Conservation (phyloP, 768 basidiomycete species). For the Galerina marginata region DNA sequence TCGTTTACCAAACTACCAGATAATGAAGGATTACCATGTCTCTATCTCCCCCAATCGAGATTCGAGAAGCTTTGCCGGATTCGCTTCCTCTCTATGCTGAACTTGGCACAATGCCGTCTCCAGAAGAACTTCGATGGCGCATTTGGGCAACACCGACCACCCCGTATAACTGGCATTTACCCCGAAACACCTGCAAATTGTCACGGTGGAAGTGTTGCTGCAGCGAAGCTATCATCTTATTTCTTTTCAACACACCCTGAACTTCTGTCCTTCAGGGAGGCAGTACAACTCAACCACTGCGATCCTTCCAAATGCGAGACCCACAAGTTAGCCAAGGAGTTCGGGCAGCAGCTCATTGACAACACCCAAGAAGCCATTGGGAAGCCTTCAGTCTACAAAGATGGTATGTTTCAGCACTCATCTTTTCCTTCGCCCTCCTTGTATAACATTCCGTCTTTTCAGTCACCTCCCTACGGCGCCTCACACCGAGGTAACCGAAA, state of each 20-base stretch:
- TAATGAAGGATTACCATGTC: too few relatives aligned
- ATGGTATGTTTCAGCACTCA: conserved; percentile 67
- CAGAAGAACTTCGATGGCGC: not conserved
- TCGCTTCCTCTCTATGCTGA: not conserved
- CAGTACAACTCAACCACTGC: conserved; percentile 88
- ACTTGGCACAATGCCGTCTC: not conserved
- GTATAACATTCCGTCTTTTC: conserved; percentile 9
- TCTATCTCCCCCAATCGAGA: not conserved
- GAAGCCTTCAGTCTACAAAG: conserved; percentile 91
- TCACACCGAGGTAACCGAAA: conserved; percentile 87
- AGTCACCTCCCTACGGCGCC: conserved; percentile 99
- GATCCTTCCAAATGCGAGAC: conserved; percentile 86
- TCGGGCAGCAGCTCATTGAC: conserved; percentile 93
- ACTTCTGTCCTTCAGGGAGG: too few relatives aligned
- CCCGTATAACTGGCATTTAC: too few relatives aligned
- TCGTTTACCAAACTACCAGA: too few relatives aligned
- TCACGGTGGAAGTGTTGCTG: too few relatives aligned
- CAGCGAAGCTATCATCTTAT: too few relatives aligned
- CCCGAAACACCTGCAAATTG: too few relatives aligned
- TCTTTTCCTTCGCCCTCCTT: conserved; percentile 11
- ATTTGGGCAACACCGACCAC: not conserved
- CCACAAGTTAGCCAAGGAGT: conserved; percentile 95
- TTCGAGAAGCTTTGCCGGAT: not conserved
- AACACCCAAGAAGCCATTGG: conserved; percentile 88
- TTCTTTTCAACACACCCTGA: too few relatives aligned